Conservation (phyloP, 805 yeast species). For the Debaryomyces maramus region DNA sequence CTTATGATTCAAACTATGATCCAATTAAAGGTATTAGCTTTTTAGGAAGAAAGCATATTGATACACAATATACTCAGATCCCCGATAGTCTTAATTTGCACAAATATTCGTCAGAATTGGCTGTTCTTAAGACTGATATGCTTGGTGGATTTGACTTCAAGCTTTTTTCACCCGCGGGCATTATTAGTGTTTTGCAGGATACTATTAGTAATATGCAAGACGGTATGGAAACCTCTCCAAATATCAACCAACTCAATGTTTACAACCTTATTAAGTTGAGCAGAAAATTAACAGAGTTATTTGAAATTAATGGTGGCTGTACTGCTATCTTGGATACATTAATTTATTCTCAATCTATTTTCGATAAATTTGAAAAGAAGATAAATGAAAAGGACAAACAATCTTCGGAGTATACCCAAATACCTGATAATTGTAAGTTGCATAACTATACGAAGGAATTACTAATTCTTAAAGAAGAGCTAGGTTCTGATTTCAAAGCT, state of each 20-base stretch:
- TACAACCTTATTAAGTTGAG: conserved; percentile 8
- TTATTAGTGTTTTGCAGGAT: conserved; percentile 11
- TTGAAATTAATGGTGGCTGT: conserved; percentile 54
- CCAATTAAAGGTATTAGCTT: neutral
- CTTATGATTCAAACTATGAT: neutral
- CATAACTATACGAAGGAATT: conserved; percentile 5
- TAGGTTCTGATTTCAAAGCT: neutral
- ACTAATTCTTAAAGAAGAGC: conserved; percentile 3
- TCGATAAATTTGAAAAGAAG: conserved; percentile 42
- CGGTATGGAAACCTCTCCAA: conserved; percentile 3
- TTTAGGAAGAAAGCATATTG: neutral
- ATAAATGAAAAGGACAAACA: neutral
- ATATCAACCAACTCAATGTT: conserved; percentile 4
- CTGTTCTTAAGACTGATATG: conserved; percentile 11
- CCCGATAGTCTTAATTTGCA: conserved; percentile 22
- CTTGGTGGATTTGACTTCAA: conserved; percentile 6
- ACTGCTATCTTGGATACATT: conserved; percentile 58
- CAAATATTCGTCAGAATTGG: conserved; percentile 14
- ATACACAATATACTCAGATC: conserved; percentile 13
- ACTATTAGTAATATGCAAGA: conserved; percentile 8
- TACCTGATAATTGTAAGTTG: conserved; percentile 27
- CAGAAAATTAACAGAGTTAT: conserved; percentile 26
- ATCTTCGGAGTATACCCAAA: conserved; percentile 20
- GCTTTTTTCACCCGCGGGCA: conserved; percentile 9
- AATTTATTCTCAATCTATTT: conserved; percentile 47